Evolutionary conservation across 2,329 filamentous ascomycete genomes (phyloP).

Genomic region (Arthroderma uncinatum): DNA sequence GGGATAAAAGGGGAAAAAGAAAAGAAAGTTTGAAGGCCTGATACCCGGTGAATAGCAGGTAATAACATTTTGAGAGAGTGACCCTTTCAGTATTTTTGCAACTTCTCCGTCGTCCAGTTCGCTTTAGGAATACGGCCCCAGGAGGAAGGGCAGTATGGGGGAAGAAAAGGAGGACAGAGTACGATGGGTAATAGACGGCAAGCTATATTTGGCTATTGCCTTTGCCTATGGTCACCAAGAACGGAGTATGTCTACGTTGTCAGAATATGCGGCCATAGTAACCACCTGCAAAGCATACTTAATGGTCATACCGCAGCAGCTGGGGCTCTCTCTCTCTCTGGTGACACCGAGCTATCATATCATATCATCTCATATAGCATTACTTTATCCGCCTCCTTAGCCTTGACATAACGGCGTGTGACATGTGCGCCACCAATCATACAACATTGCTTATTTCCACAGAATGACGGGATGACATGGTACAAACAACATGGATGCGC

Average conservation of each 20-base stretch:
- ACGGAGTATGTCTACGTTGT: background rate
- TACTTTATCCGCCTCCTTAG: background rate
- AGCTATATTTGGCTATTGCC: background rate
- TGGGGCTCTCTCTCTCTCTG: background rate
- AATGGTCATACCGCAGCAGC: conserved; percentile 1
- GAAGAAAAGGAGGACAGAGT: background rate
- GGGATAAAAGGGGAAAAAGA: background rate
- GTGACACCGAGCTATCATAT: background rate
- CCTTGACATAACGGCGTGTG: conserved; percentile 2
- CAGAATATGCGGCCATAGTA: background rate
- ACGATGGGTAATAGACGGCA: background rate
- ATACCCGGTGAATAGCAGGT: background rate
- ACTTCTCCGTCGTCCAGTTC: background rate
- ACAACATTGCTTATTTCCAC: background rate
- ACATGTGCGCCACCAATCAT: background rate
- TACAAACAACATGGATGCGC: conserved; percentile 1
- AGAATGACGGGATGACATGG: background rate
- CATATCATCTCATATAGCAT: background rate
- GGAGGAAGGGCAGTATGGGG: background rate
- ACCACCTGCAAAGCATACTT: background rate
- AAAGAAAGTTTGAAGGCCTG: background rate
- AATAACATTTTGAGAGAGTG: background rate
- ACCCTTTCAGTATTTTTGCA: background rate
- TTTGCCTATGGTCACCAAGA: background rate
- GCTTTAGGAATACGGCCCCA: background rate